Base-by-base conservation (phyloP, 2,329 filamentous ascomycete species). In the Dothideomycetes sp. region DNA sequence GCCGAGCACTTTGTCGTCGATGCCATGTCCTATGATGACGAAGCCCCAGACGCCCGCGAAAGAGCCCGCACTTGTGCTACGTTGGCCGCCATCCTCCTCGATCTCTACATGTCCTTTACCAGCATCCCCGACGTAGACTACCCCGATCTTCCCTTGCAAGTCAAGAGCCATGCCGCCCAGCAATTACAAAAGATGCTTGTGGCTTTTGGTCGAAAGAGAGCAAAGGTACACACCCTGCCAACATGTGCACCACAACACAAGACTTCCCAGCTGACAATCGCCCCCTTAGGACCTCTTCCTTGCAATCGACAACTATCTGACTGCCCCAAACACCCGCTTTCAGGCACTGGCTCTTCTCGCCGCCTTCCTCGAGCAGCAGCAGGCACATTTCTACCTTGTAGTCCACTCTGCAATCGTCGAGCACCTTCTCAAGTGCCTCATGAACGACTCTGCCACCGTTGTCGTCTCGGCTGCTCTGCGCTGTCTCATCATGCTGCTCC, bases 401-500 rank as follows among this genome's bases (percentile, higher is more conserved):
- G 61, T 83, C 4, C 72, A 86, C 47, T 88, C 83, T 1, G 72
- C 77, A 0, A 65, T 91, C 2, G 80, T 91, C 48, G 70, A 73
- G 42, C 77, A 81, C 53, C 64, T 91, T 15, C 64, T 89, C 38
- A 77, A 74, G 52, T 88, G 82, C 46, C 67, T 91, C 2, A 81
- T 86, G 58, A 74, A 74, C 40, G 84, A 91, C 56, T 83, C 81
- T 1, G 88, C 83, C 0, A 84, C 82, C 0, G 79, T 80, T 1
- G 75, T 82, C 3, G 70, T 89, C n/a, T 83, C 83, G 1, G 65
- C 86, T 32, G 81, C 83, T 1, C 64, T 91, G 38, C 83, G 81
- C 4, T 75, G 77, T 5, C 61, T 91, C 43, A 80, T 84, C 47
- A 91, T 91, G 84, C 75, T 89, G 19, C 59, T 91, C 36, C 84